Percentiles rank a stretch among this genome's conserved stretches.
phyloP scores from a whole-genome alignment of 805 yeast genomes.

The Ogataea chonburiensis region DNA sequence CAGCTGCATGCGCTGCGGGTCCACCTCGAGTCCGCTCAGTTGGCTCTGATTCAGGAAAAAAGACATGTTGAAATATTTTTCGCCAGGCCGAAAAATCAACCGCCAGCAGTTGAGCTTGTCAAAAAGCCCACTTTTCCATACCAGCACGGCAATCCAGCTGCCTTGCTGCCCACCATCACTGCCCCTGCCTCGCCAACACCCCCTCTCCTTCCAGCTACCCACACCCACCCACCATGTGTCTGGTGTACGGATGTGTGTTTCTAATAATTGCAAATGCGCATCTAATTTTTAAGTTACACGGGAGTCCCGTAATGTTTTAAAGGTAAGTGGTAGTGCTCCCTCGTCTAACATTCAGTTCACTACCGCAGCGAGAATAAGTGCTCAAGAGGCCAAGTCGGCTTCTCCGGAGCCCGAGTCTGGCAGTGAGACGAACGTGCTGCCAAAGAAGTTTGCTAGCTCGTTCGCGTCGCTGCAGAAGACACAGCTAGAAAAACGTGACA shows the following conservation, averaged over 20 bases:
- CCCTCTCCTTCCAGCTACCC: too few species aligned
- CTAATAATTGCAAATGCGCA: neutral
- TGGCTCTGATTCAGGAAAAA: slow-evolving; percentile 52
- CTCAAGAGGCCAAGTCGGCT: slow-evolving; percentile 12
- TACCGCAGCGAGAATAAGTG: slow-evolving; percentile 14
- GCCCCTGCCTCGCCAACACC: too few species aligned
- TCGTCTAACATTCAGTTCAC: slow-evolving; percentile 18
- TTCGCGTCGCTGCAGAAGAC: slow-evolving; percentile 33
- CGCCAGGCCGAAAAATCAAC: slow-evolving; percentile 2
- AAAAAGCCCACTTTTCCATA: too few species aligned
- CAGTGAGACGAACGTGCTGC: slow-evolving; percentile 7
- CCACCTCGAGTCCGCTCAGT: slow-evolving; percentile 45
- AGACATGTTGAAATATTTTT: slow-evolving; percentile 48
- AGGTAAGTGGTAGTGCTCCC: slow-evolving; percentile 14
- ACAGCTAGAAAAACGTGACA: slow-evolving; percentile 52
- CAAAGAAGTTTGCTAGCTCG: slow-evolving; percentile 21
- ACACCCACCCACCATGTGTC: neutral
- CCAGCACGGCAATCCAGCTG: too few species aligned
- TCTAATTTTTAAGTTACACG: slow-evolving; percentile 1
- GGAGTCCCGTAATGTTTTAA: slow-evolving; percentile 24
- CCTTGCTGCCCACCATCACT: too few species aligned
- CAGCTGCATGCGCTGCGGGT: slow-evolving; percentile 56
- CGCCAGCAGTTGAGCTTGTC: too few species aligned
- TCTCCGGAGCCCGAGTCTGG: slow-evolving; percentile 7
- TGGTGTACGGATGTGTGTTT: slow-evolving; percentile 8